Evolutionary conservation across 306 rosid genomes (phyloP).

Genomic region (cucumber (Cucumis sativus)): DNA sequence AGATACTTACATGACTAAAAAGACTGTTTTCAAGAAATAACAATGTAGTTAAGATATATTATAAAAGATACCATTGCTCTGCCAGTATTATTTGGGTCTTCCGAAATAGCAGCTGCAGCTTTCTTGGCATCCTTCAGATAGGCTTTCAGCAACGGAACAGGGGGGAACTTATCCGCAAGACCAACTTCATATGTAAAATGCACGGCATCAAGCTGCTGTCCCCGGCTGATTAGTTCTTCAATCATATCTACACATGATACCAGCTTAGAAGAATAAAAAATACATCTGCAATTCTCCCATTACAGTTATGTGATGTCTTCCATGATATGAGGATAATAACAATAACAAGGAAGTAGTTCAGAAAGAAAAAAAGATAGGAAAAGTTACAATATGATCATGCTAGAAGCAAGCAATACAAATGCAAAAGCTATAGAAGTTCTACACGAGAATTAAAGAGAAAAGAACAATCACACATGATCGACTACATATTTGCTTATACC

Average conservation of each 20-base stretch:
- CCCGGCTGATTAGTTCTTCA: slow-evolving; percentile 79
- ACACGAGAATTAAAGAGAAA: not conserved
- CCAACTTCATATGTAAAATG: slow-evolving; percentile 93
- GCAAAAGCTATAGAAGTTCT: not conserved
- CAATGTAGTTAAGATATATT: not conserved
- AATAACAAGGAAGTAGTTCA: not conserved
- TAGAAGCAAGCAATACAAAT: not conserved
- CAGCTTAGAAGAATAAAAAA: slow-evolving; percentile 8
- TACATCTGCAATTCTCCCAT: not conserved
- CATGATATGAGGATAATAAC: not conserved
- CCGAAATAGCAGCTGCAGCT: slow-evolving; percentile 77
- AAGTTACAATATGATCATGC: not conserved
- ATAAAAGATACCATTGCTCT: slow-evolving; percentile 65
- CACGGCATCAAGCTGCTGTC: slow-evolving; percentile 99
- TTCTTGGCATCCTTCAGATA: slow-evolving; percentile 90
- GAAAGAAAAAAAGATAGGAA: not conserved
- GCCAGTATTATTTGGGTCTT: slow-evolving; percentile 81
- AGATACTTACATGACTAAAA: not conserved
- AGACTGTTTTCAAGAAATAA: not conserved
- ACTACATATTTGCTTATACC: not conserved
- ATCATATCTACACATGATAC: slow-evolving; percentile 59
- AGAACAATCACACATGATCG: not conserved
- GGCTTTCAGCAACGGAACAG: slow-evolving; percentile 82
- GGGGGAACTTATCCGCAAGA: slow-evolving; percentile 70
- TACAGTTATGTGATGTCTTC: not conserved